phyloP scores from a whole-genome alignment of 768 basidiomycete species.

The Trametes villosa region DNA sequence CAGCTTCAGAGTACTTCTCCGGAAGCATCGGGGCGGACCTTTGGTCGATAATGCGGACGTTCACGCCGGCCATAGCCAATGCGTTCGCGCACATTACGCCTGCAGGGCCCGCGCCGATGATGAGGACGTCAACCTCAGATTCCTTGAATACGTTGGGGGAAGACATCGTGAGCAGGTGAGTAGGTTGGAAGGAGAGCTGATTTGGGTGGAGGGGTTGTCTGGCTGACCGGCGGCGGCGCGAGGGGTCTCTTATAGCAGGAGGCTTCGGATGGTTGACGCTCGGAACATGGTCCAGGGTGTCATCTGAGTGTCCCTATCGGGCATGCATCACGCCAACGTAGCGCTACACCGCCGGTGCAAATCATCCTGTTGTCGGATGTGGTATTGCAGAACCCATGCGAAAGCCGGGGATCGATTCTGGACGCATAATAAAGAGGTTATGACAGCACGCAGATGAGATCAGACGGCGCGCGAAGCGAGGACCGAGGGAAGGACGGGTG shows the following conservation, averaged over 20 bases:
- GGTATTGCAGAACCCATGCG: neutral
- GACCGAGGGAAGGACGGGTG: slow-evolving; percentile 13
- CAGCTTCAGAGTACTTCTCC: slow-evolving; percentile 24
- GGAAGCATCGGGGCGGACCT: slow-evolving; percentile 41
- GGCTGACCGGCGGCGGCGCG: neutral
- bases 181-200: neutral
- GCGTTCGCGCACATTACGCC: slow-evolving; percentile 75
- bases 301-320: slow-evolving; percentile 24
- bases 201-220: neutral
- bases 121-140: slow-evolving; percentile 58
- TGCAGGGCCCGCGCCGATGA: slow-evolving; percentile 63
- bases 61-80: slow-evolving; percentile 58
- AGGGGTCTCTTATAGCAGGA: slow-evolving; percentile 10
- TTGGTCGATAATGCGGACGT: slow-evolving; percentile 64
- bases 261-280: slow-evolving; percentile 1
- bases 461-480: neutral
- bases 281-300: slow-evolving; percentile 20
- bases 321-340: slow-evolving; percentile 6
- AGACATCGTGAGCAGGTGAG: neutral
- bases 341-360: neutral
- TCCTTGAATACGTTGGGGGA: slow-evolving; percentile 28
- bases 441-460: neutral
- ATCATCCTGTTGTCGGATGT: neutral
- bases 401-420: neutral
- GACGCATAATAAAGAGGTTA: neutral